phyloP scores from a whole-genome alignment of 768 basidiomycete genomes.

The Suillus hirtellus region DNA sequence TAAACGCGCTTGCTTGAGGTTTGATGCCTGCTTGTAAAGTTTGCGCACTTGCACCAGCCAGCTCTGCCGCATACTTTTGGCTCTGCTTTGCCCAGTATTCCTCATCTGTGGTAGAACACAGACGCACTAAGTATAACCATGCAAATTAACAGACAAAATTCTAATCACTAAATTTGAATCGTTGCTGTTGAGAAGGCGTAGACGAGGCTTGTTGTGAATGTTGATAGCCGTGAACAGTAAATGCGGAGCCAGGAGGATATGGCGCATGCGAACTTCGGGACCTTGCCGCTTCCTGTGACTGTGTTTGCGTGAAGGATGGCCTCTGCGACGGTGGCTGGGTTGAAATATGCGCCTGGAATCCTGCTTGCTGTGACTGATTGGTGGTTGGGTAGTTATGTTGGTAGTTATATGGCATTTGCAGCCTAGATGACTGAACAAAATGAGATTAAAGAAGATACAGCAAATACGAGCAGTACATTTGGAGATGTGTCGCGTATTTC shows the following conservation, averaged over 20 bases:
- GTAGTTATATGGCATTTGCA: neutral
- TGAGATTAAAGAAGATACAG: neutral
- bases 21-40: neutral
- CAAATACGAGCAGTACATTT: constrained; percentile 1
- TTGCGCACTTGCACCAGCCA: neutral
- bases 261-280: neutral
- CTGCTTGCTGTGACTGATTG: neutral
- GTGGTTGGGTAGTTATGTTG: neutral
- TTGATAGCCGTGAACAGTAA: neutral
- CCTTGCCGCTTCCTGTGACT: constrained; percentile 6
- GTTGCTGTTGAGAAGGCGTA: neutral
- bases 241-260: neutral
- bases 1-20: neutral
- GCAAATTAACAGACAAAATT: neutral
- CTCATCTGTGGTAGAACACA: neutral
- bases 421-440: constrained; percentile 8
- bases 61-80: constrained; percentile 1
- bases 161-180: neutral
- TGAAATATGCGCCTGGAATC: constrained; percentile 1
- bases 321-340: neutral
- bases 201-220: neutral
- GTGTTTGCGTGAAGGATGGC: constrained; percentile 1
- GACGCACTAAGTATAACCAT: neutral
- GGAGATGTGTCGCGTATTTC: constrained; percentile 4
- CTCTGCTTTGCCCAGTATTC: constrained; percentile 2